A percentile compares a stretch with the other conserved stretches of the same genome.
These are phyloP conservation scores for Cyamopsis tetragonoloba DNA, from an alignment of 306 rosid species.

Conservation along the genomic window DNA sequence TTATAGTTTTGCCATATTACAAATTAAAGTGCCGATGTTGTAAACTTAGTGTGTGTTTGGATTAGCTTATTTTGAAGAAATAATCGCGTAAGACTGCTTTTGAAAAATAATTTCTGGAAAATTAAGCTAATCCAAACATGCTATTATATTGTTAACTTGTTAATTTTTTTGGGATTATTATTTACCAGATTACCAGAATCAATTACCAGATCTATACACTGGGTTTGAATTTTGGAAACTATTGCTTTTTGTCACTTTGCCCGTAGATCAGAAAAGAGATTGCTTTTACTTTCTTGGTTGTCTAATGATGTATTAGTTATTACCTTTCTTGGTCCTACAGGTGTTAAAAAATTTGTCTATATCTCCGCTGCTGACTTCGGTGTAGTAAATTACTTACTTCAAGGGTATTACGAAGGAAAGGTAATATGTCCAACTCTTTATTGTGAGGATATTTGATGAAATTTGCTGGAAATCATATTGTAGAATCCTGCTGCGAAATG, in stretches of 20 bases:
- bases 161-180: not conserved
- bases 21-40: not conserved
- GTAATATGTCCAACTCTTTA: slow-evolving; percentile 37
- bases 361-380: slow-evolving; percentile 98
- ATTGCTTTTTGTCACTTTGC: not conserved
- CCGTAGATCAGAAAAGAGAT: not conserved
- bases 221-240: not conserved
- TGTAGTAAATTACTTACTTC: slow-evolving; percentile 61
- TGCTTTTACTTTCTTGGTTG: not conserved
- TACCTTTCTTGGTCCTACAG: slow-evolving; percentile 40
- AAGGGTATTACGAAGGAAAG: slow-evolving; percentile 96
- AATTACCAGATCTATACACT: not conserved
- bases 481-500: not conserved
- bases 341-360: slow-evolving; percentile 88
- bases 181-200: not conserved
- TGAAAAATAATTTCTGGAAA: no score
- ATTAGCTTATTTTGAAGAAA: no score
- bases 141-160: not conserved
- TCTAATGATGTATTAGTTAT: not conserved
- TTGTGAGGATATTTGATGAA: slow-evolving; percentile 11
- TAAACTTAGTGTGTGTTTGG: no score
- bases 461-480: not conserved
- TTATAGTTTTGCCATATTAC: slow-evolving; percentile 9
- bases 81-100: no score
- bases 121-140: no score